These are phyloP conservation scores for Fomitiporia mediterranea DNA, from an alignment of 1,284 basidiomycete species.

Conservation along the genomic window DNA sequence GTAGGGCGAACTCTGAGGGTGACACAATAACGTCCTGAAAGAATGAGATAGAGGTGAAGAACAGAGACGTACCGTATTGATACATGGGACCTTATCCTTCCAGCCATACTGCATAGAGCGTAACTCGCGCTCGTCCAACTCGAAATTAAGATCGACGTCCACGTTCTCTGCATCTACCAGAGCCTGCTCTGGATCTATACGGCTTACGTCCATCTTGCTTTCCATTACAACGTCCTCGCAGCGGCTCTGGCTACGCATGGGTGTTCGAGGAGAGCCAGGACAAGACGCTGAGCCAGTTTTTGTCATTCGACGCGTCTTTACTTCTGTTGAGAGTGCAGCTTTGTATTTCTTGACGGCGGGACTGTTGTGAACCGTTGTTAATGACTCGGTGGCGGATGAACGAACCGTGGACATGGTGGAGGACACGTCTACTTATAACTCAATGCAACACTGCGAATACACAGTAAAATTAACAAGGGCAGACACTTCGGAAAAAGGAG, in stretches of 20 bases:
- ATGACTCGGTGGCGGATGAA: too few species aligned
- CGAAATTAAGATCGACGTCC: slow-evolving; percentile 62
- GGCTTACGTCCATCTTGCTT: slow-evolving; percentile 70
- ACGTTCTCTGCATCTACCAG: slow-evolving; percentile 69
- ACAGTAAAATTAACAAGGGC: too few species aligned
- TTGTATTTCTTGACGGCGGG: slow-evolving; percentile 17
- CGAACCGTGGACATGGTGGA: too few species aligned
- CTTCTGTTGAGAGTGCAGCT: slow-evolving; percentile 50
- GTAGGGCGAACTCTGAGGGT: slow-evolving; percentile 72
- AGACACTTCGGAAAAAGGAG: too few species aligned
- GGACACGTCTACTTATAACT: too few species aligned
- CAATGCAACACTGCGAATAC: too few species aligned
- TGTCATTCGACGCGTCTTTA: slow-evolving; percentile 38
- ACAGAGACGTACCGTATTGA: slow-evolving; percentile 67
- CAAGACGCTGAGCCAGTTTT: slow-evolving; percentile 30
- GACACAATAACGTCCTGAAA: background rate
- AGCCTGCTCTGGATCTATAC: slow-evolving; percentile 69
- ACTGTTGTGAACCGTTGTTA: too few species aligned
- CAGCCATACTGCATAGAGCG: slow-evolving; percentile 47
- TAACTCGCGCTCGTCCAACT: slow-evolving; percentile 54
- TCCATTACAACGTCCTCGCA: slow-evolving; percentile 42
- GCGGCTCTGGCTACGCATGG: slow-evolving; percentile 28
- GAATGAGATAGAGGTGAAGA: background rate
- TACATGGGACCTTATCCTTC: slow-evolving; percentile 84
- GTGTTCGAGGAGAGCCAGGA: slow-evolving; percentile 8